These are phyloP conservation scores for Theobroma cacao DNA, from an alignment of 345 rosid genomes.

Conservation along the genomic window DNA sequence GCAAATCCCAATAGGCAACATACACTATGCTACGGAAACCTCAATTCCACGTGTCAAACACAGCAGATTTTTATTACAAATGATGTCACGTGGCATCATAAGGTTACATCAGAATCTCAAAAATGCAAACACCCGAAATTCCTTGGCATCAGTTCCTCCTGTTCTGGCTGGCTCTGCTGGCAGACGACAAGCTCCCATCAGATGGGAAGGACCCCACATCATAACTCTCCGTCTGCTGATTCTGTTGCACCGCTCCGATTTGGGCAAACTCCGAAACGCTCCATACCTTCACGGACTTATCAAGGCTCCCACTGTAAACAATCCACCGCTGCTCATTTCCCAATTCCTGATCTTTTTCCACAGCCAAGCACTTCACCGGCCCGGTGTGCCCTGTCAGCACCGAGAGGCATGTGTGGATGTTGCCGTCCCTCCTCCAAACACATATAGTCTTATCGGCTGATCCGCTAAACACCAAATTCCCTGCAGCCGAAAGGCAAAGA, in stretches of 20 bases:
- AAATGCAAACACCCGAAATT: neutral
- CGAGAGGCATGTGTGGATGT: slow-evolving; percentile 73
- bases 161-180: slow-evolving; percentile 32
- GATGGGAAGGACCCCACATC: slow-evolving; percentile 38
- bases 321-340: slow-evolving; percentile 57
- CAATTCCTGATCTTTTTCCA: slow-evolving; percentile 58
- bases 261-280: slow-evolving; percentile 65
- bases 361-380: slow-evolving; percentile 88
- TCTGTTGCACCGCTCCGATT: slow-evolving; percentile 40
- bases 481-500: slow-evolving; percentile 72
- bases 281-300: slow-evolving; percentile 95
- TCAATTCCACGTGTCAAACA: neutral
- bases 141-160: slow-evolving; percentile 21
- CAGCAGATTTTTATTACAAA: neutral
- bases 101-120: neutral
- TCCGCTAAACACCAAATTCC: slow-evolving; percentile 77
- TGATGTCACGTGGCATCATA: neutral
- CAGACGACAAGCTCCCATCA: slow-evolving; percentile 33
- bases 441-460: slow-evolving; percentile 97
- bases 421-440: slow-evolving; percentile 79
- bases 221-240: slow-evolving; percentile 23
- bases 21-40: neutral
- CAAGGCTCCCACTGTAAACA: slow-evolving; percentile 88
- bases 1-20: neutral
- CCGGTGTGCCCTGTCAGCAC: slow-evolving; percentile 89